phyloP scores from a whole-genome alignment of 495 filamentous ascomycete genomes.

The Tuber melanosporum region DNA sequence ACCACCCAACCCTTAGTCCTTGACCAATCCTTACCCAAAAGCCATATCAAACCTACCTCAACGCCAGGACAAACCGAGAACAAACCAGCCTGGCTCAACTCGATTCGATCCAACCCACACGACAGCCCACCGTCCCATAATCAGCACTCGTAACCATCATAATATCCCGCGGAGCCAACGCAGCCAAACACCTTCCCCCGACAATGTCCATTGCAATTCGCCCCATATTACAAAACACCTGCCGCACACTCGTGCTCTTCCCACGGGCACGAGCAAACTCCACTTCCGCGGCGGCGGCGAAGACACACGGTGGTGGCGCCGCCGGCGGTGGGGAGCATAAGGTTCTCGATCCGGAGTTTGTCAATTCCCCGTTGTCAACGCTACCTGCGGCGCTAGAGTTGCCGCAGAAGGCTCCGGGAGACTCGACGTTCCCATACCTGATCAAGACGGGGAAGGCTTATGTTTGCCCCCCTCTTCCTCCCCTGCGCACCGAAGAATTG shows the following conservation, averaged over 20 bases:
- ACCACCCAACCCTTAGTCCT: background rate
- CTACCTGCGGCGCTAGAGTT: slow-evolving; percentile 54
- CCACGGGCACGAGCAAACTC: background rate
- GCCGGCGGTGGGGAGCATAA: background rate
- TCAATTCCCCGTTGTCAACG: slow-evolving; percentile 57
- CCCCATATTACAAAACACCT: background rate
- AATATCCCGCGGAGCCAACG: background rate
- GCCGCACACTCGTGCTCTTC: background rate
- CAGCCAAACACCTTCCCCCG: background rate
- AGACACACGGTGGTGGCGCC: background rate
- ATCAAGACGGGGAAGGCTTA: slow-evolving; percentile 54
- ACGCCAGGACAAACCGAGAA: background rate
- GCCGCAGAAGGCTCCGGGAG: slow-evolving; percentile 44
- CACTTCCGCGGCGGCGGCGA: background rate
- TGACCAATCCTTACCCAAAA: background rate
- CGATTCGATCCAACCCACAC: background rate
- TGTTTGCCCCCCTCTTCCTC: slow-evolving; percentile 19
- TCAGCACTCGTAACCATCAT: background rate
- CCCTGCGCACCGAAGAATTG: background rate
- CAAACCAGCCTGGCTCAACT: background rate
- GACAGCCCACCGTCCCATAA: background rate
- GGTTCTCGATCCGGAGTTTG: background rate
- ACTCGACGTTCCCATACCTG: slow-evolving; percentile 47
- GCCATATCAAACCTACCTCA: background rate
- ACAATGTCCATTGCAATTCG: background rate